Percentiles rank a stretch among this genome's conserved stretches.
Evolutionary conservation across 2,329 filamentous ascomycete species (phyloP).

Genomic region (Paraphoma sp.): DNA sequence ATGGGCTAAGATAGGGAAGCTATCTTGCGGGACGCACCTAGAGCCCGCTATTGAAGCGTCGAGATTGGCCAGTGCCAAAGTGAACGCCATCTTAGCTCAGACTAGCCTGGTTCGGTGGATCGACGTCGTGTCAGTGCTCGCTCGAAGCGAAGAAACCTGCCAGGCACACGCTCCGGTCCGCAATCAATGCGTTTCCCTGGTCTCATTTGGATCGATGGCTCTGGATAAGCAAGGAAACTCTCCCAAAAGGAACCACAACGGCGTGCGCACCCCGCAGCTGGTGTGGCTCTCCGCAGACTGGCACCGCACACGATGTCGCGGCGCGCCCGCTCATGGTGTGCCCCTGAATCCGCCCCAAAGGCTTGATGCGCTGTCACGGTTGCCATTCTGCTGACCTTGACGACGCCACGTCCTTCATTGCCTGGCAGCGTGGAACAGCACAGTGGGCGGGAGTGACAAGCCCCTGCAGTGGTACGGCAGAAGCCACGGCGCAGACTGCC

Average conservation of each 20-base stretch:
- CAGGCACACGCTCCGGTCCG: slow-evolving; percentile 23
- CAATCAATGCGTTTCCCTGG: slow-evolving; percentile 27
- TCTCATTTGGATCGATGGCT: slow-evolving; percentile 24
- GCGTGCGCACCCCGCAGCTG: slow-evolving; percentile 3
- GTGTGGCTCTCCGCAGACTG: slow-evolving; percentile 10
- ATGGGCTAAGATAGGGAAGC: slow-evolving; percentile 26
- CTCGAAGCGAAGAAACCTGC: slow-evolving; percentile 24
- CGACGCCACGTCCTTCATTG: slow-evolving; percentile 27
- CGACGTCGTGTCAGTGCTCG: slow-evolving; percentile 39
- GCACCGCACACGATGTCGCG: neutral
- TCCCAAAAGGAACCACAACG: slow-evolving; percentile 3
- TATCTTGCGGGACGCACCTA: slow-evolving; percentile 39
- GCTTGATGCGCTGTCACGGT: slow-evolving; percentile 21
- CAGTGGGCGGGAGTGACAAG: slow-evolving; percentile 24
- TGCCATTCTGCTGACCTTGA: slow-evolving; percentile 24
- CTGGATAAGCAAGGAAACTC: slow-evolving; percentile 19
- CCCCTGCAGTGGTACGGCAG: slow-evolving; percentile 34
- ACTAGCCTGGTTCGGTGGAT: slow-evolving; percentile 26
- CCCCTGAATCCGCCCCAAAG: slow-evolving; percentile 17
- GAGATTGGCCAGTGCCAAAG: slow-evolving; percentile 33
- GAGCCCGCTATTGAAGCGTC: slow-evolving; percentile 28
- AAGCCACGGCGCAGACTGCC: slow-evolving; percentile 34
- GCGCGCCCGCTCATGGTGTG: neutral
- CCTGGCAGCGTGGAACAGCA: slow-evolving; percentile 13
- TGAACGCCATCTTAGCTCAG: slow-evolving; percentile 23